These are phyloP conservation scores for Hyaloscypha hepaticicola DNA, from an alignment of 495 filamentous ascomycete species.

Conservation along the genomic window DNA sequence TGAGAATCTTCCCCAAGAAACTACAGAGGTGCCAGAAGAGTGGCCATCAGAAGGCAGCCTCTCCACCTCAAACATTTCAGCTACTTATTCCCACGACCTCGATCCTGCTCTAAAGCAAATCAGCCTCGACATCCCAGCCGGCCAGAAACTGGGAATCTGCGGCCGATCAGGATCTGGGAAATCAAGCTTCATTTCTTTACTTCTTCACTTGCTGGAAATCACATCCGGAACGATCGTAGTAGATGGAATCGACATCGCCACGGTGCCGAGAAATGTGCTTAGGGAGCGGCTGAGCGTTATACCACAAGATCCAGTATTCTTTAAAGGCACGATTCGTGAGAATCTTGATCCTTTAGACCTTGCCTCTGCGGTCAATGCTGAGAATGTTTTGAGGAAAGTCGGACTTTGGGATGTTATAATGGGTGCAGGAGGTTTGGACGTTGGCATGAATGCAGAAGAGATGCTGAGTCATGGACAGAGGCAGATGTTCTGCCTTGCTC, in stretches of 20 bases:
- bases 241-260: constrained; percentile 44
- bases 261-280: constrained; percentile 28
- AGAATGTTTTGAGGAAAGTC: constrained; percentile 35
- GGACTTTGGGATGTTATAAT: constrained; percentile 35
- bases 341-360: constrained; percentile 46
- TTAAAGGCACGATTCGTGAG: constrained; percentile 44
- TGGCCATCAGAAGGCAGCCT: constrained; percentile 38
- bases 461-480: constrained; percentile 43
- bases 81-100: constrained; percentile 13
- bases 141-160: constrained; percentile 44
- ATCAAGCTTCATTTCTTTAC: constrained; percentile 36
- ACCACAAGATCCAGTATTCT: constrained; percentile 48
- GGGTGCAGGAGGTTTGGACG: constrained; percentile 36
- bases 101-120: constrained; percentile 11
- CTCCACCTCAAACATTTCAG: constrained; percentile 36
- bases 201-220: constrained; percentile 42
- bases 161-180: constrained; percentile 49
- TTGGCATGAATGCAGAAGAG: constrained; percentile 36
- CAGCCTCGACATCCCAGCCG: constrained; percentile 26
- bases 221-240: constrained; percentile 39
- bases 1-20: constrained; percentile 31
- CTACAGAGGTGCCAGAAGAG: constrained; percentile 15
- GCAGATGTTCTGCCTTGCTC: constrained; percentile 46
- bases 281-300: constrained; percentile 40
- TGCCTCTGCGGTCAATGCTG: constrained; percentile 36